Conservation (phyloP, 2,329 filamentous ascomycete species). For the Monilinia vaccinii-corymbosi region DNA sequence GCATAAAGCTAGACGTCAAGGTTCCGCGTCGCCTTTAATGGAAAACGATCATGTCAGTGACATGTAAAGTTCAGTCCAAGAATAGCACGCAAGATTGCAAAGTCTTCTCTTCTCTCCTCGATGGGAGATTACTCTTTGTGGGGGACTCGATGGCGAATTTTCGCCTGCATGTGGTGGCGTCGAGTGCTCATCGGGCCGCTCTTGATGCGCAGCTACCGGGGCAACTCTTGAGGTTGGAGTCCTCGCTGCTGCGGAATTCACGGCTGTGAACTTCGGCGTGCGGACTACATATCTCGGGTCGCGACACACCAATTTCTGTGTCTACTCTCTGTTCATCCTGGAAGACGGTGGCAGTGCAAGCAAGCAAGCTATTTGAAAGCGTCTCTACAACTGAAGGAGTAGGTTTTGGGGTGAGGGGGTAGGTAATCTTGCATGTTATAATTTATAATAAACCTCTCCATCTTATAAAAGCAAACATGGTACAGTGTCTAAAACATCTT, state of each 20-base stretch:
- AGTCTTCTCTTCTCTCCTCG: neutral
- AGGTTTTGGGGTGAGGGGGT: too few species aligned
- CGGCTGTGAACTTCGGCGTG: neutral
- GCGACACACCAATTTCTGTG: neutral
- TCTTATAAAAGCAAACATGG: too few species aligned
- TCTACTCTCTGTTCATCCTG: neutral
- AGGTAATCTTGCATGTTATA: too few species aligned
- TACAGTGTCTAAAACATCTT: too few species aligned
- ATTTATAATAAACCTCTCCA: too few species aligned
- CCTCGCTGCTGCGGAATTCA: neutral
- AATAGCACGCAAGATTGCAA: neutral
- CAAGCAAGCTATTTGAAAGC: neutral
- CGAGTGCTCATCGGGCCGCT: constrained; percentile 10
- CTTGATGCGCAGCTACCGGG: constrained; percentile 3
- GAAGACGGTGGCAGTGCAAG: neutral
- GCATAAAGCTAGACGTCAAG: neutral
- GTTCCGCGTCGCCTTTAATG: neutral
- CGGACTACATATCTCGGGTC: constrained; percentile 1
- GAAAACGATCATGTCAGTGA: neutral
- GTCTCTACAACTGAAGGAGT: neutral
- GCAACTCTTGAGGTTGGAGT: neutral
- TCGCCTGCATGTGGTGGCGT: constrained; percentile 8
- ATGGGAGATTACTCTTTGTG: constrained; percentile 11
- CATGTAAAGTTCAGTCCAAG: neutral
- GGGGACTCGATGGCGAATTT: constrained; percentile 9